phyloP scores from a whole-genome alignment of 106 monocot genomes.

The Dendrobium nobile region DNA sequence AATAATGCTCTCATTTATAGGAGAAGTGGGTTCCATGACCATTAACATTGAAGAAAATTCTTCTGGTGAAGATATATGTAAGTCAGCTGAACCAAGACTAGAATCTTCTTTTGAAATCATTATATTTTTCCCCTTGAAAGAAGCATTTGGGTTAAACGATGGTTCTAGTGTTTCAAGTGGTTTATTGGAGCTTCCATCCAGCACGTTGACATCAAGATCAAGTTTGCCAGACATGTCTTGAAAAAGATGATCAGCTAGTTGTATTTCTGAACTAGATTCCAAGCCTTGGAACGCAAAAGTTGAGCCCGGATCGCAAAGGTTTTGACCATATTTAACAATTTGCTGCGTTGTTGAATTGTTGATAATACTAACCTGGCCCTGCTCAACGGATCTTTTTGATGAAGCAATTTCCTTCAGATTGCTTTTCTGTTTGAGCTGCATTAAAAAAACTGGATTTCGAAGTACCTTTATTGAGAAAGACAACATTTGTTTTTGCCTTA shows the following conservation, averaged over 20 bases:
- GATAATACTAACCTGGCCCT: background rate
- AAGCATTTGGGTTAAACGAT: background rate
- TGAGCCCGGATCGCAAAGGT: background rate
- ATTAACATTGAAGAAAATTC: too few species aligned
- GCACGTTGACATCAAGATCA: conserved; percentile 2
- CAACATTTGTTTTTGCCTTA: conserved; percentile 62
- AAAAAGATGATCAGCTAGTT: conserved; percentile 12
- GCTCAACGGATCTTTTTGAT: conserved; percentile 44
- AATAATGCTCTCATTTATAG: background rate
- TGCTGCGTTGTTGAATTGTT: conserved; percentile 11
- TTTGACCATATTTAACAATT: conserved; percentile 1
- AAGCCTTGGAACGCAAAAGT: conserved; percentile 8
- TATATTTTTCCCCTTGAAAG: conserved; percentile 7
- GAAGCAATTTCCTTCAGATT: conserved; percentile 20
- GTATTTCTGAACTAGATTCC: conserved; percentile 1
- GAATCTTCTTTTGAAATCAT: conserved; percentile 4
- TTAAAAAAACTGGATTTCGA: conserved; percentile 40
- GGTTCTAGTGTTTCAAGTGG: background rate
- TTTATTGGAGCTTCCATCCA: conserved; percentile 10
- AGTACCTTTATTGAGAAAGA: conserved; percentile 65
- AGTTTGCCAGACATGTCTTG: conserved; percentile 11
- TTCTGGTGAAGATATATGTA: too few species aligned
- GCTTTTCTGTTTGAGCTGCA: conserved; percentile 29
- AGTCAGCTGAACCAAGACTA: too few species aligned
- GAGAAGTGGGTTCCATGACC: too few species aligned